phyloP scores from a whole-genome alignment of 1,139 yeast genomes.

The Blastobotrys aristatus region DNA sequence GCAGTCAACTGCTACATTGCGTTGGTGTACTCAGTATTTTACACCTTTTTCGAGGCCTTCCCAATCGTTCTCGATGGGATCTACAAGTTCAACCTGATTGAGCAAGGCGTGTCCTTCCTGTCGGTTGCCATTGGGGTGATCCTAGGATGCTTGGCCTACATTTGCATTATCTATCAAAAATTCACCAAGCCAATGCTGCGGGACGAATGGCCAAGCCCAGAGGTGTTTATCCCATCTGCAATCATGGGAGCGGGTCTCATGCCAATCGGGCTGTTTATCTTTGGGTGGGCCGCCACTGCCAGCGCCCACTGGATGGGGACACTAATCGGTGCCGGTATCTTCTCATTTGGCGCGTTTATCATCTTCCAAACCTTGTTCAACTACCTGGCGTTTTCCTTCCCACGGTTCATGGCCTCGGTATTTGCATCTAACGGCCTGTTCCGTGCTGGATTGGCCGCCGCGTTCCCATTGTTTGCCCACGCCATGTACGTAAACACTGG shows the following conservation, averaged over 20 bases:
- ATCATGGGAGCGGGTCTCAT: constrained; percentile 50
- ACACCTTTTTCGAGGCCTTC: constrained; percentile 58
- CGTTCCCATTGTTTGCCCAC: constrained; percentile 55
- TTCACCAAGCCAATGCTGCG: constrained; percentile 8
- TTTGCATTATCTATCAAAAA: background rate
- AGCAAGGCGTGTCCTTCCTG: constrained; percentile 45
- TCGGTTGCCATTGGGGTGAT: constrained; percentile 44
- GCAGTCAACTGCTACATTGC: constrained; percentile 45
- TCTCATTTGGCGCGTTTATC: constrained; percentile 67
- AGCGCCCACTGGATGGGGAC: constrained; percentile 77
- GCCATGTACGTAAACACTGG: constrained; percentile 45
- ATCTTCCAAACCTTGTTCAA: constrained; percentile 67
- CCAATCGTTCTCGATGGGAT: constrained; percentile 49
- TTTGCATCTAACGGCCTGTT: constrained; percentile 51
- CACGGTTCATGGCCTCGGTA: constrained; percentile 59
- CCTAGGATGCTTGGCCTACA: constrained; percentile 22
- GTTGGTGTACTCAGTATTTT: constrained; percentile 49
- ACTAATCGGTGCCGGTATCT: constrained; percentile 67
- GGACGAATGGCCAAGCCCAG: constrained; percentile 36
- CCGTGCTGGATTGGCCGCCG: constrained; percentile 51
- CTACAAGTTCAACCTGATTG: constrained; percentile 45
- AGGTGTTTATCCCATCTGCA: constrained; percentile 33
- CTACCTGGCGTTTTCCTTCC: constrained; percentile 67
- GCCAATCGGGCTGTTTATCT: constrained; percentile 45
- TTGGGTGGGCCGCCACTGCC: constrained; percentile 52